phyloP scores from a whole-genome alignment of 1,284 basidiomycete genomes.

The Sphagnurus paluster region DNA sequence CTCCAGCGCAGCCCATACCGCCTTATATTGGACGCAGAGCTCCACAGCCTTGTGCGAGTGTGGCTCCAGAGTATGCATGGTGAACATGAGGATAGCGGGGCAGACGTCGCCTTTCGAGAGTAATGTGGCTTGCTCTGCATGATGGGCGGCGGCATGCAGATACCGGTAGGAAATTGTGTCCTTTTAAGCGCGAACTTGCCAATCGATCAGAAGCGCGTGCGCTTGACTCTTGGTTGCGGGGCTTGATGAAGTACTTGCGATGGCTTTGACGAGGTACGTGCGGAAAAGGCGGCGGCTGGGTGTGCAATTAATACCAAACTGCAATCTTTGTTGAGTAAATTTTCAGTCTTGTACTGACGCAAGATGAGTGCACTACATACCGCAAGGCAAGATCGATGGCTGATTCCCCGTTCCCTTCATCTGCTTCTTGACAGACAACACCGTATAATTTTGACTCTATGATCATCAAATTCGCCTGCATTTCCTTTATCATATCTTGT shows the following conservation, averaged over 20 bases:
- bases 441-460: constrained; percentile 13
- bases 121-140: constrained; percentile 25
- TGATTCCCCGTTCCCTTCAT: constrained; percentile 21
- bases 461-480: constrained; percentile 3
- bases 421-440: constrained; percentile 20
- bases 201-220: constrained; percentile 26
- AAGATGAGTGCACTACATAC: constrained; percentile 11
- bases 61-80: constrained; percentile 13
- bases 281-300: constrained; percentile 11
- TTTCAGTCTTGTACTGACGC: neutral
- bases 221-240: constrained; percentile 12
- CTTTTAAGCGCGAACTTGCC: constrained; percentile 17
- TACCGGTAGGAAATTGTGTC: constrained; percentile 21
- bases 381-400: constrained; percentile 26
- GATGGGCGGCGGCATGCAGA: constrained; percentile 29
- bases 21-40: constrained; percentile 22
- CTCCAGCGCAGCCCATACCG: constrained; percentile 23
- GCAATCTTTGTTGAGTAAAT: constrained; percentile 1
- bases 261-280: constrained; percentile 15
- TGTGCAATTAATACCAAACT: constrained; percentile 11
- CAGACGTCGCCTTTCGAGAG: constrained; percentile 12
- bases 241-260: constrained; percentile 7
- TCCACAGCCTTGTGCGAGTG: constrained; percentile 11
- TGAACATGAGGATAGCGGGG: constrained; percentile 23
- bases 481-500: constrained; percentile 5